A percentile compares a stretch with the other conserved stretches of the same genome.
Evolutionary conservation across 2,329 filamentous ascomycete genomes (phyloP).

Genomic region (Nemania abortiva): DNA sequence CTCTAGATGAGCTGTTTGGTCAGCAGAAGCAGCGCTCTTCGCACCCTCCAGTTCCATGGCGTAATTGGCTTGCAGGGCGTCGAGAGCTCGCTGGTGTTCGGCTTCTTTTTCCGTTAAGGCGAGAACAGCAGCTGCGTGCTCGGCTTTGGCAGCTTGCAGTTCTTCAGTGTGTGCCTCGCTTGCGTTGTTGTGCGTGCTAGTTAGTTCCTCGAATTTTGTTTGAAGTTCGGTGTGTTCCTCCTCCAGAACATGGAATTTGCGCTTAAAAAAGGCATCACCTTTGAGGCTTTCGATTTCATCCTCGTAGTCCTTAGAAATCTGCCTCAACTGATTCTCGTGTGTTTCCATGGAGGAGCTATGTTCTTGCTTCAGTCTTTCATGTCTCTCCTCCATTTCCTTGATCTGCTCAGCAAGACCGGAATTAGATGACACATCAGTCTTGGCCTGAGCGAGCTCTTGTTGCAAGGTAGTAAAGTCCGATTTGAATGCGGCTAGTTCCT

Average conservation of each 20-base stretch:
- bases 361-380: conserved; percentile 64
- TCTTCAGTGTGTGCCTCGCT: conserved; percentile 50
- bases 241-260: conserved; percentile 72
- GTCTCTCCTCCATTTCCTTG: conserved; percentile 47
- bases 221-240: conserved; percentile 64
- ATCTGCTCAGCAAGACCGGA: conserved; percentile 45
- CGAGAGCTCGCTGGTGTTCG: conserved; percentile 66
- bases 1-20: conserved; percentile 61
- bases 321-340: conserved; percentile 69
- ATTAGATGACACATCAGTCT: conserved; percentile 59
- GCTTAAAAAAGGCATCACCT: conserved; percentile 73
- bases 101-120: conserved; percentile 64
- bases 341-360: conserved; percentile 57
- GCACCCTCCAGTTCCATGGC: conserved; percentile 69
- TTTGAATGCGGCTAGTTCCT: conserved; percentile 62
- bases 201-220: conserved; percentile 47
- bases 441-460: conserved; percentile 58
- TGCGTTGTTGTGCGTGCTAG: conserved; percentile 41
- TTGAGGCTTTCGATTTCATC: conserved; percentile 73
- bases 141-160: conserved; percentile 40
- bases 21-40: conserved; percentile 64
- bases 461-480: conserved; percentile 62
- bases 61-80: conserved; percentile 67
- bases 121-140: conserved; percentile 55
- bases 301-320: conserved; percentile 71